Evolutionary conservation across 1,139 yeast genomes (phyloP).

Genomic region (Yamadazyma jaroonii): DNA sequence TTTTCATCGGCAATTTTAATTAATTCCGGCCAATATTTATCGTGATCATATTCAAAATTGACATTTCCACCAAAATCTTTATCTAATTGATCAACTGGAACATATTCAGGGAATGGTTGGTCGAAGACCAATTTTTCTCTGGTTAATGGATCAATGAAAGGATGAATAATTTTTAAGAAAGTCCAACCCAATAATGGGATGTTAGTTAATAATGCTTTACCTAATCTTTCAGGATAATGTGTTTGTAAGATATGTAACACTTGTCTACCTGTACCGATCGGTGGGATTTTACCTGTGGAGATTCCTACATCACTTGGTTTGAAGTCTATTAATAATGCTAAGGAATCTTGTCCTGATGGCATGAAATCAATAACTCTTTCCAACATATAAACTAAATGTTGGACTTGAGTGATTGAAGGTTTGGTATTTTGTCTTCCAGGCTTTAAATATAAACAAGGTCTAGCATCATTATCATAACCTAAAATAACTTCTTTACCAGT

Average conservation of each 20-base stretch:
- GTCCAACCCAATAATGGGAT: constrained; percentile 50
- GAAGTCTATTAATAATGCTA: constrained; percentile 47
- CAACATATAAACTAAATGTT: constrained; percentile 49
- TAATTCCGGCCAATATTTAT: constrained; percentile 44
- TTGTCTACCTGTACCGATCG: constrained; percentile 72
- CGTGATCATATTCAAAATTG: constrained; percentile 43
- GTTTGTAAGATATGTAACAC: constrained; percentile 68
- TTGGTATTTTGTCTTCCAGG: constrained; percentile 51
- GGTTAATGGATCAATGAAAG: constrained; percentile 50
- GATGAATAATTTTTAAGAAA: constrained; percentile 45
- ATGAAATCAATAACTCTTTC: constrained; percentile 46
- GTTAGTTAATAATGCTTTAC: constrained; percentile 45
- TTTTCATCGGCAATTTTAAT: constrained; percentile 37
- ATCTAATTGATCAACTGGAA: constrained; percentile 45
- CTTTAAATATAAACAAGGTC: constrained; percentile 48
- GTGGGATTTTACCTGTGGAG: constrained; percentile 71
- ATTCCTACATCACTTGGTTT: constrained; percentile 48
- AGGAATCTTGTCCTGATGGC: constrained; percentile 51
- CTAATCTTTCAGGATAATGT: constrained; percentile 49
- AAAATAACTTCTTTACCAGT: constrained; percentile 49
- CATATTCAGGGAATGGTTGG: constrained; percentile 45
- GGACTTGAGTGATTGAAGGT: constrained; percentile 42
- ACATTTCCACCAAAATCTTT: constrained; percentile 44
- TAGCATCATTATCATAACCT: constrained; percentile 45
- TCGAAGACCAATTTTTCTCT: constrained; percentile 49